Percentiles rank a stretch among this genome's conserved stretches.
Evolutionary conservation across 176 grass and related monocot genomes (phyloP).

Genomic region (Ensete glaucum): DNA sequence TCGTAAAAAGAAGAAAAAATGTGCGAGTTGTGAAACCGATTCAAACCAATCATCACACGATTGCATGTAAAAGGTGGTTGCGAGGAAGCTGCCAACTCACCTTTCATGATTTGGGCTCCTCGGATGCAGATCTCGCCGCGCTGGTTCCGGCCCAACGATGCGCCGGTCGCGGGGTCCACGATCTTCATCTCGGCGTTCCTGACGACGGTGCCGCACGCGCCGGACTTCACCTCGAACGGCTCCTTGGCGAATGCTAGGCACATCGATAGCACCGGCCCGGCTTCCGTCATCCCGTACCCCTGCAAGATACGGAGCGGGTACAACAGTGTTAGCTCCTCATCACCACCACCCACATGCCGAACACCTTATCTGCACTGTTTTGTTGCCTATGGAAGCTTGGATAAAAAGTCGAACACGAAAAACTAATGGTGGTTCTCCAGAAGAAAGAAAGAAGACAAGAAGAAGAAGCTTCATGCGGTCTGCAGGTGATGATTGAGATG

Average conservation of each 20-base stretch:
- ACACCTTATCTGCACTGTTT: too few relatives aligned
- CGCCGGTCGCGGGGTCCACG: not conserved
- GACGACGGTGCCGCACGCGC: slow-evolving; percentile 10
- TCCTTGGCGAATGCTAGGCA: slow-evolving; percentile 7
- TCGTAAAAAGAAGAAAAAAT: too few relatives aligned
- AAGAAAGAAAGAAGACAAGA: not conserved
- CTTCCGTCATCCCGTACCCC: slow-evolving; percentile 16
- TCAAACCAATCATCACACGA: too few relatives aligned
- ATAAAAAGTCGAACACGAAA: too few relatives aligned
- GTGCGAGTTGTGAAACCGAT: not conserved
- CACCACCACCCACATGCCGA: too few relatives aligned
- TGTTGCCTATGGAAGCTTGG: too few relatives aligned
- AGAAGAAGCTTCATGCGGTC: not conserved
- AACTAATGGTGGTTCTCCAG: not conserved
- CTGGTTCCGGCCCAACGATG: not conserved
- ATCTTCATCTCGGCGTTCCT: slow-evolving; percentile 17
- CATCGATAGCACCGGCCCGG: slow-evolving; percentile 15
- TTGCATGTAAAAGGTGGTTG: too few relatives aligned
- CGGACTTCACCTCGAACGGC: slow-evolving; percentile 10
- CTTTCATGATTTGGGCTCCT: slow-evolving; percentile 12
- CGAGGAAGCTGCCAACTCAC: not conserved
- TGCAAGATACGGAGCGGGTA: not conserved
- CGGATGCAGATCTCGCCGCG: slow-evolving; percentile 12
- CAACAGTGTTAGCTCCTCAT: too few relatives aligned
- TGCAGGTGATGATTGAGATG: not conserved